A percentile compares a stretch with the other conserved stretches of the same genome.
phyloP scores from a whole-genome alignment of 106 monocot species.

The Dendrobium chrysotoxum region DNA sequence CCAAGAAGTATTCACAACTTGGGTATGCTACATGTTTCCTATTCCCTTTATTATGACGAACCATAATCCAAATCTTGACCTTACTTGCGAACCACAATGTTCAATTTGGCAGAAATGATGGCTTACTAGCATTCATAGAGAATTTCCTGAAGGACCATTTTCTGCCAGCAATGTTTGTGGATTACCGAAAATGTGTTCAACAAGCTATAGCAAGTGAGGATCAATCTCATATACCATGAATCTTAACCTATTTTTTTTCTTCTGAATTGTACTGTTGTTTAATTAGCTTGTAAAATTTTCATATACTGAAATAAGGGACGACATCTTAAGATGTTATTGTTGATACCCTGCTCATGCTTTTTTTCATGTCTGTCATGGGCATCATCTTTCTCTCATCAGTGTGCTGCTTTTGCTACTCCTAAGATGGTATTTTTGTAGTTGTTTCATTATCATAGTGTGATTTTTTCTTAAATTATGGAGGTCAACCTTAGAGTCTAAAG shows the following conservation, averaged over 20 bases:
- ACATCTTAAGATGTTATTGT: not conserved
- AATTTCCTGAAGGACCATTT: slow-evolving; percentile 98
- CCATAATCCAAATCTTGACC: not conserved
- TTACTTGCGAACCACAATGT: not conserved
- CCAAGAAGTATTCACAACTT: slow-evolving; percentile 78
- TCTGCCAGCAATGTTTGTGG: slow-evolving; percentile 94
- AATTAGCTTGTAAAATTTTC: not conserved
- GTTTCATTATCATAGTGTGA: not conserved
- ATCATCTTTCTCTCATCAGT: not conserved
- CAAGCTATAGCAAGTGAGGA: slow-evolving; percentile 92
- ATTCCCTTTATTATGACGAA: not conserved
- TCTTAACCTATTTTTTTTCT: not conserved
- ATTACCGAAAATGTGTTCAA: slow-evolving; percentile 93
- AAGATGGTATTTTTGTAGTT: not conserved
- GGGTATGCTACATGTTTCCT: slow-evolving; percentile 46
- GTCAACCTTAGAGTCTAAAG: no score
- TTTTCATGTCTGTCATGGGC: not conserved
- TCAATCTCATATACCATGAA: slow-evolving; percentile 1
- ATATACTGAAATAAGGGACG: not conserved
- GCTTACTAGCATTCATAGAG: slow-evolving; percentile 75
- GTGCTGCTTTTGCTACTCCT: not conserved
- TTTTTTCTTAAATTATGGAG: no score
- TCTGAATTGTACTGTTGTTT: not conserved
- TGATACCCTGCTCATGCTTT: not conserved
- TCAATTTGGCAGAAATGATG: slow-evolving; percentile 73